phyloP scores from a whole-genome alignment of 1,139 yeast genomes.

The Geotrichum citri-aurantii region DNA sequence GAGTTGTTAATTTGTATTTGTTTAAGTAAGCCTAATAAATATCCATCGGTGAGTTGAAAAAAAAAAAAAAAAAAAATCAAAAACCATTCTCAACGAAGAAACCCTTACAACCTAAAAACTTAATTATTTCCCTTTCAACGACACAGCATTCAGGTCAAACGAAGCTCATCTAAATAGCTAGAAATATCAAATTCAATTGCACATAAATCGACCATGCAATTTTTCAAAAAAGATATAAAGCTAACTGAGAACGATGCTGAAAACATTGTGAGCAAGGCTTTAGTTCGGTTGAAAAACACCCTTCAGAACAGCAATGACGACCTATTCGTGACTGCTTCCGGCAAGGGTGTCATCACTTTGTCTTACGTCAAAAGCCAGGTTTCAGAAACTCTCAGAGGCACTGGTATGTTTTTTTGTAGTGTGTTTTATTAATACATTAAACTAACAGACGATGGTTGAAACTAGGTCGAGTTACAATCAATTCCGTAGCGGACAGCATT shows the following conservation, averaged over 20 bases:
- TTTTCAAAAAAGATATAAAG: conserved; percentile 3
- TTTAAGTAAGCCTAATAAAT: too few species aligned
- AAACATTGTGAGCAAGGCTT: conserved; percentile 18
- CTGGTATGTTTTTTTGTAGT: conserved; percentile 10
- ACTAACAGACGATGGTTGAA: not conserved
- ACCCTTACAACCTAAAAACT: not conserved
- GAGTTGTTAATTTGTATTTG: too few species aligned
- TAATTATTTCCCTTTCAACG: not conserved
- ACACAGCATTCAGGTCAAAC: not conserved
- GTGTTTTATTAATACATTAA: not conserved
- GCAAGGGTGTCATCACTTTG: conserved; percentile 22
- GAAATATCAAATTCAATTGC: not conserved
- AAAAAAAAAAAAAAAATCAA: too few species aligned
- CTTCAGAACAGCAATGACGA: conserved; percentile 19
- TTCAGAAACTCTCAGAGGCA: conserved; percentile 19
- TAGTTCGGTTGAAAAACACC: conserved; percentile 15
- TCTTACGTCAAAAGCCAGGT: conserved; percentile 21
- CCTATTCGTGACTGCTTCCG: conserved; percentile 21
- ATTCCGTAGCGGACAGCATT: conserved; percentile 9
- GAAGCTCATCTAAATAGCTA: not conserved
- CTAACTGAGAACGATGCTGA: conserved; percentile 22
- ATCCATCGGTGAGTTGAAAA: too few species aligned
- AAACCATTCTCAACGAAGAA: too few species aligned
- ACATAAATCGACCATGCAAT: not conserved
- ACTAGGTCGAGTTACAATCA: conserved; percentile 13